These are phyloP conservation scores for Hemileia vastatrix DNA, from an alignment of 1,284 basidiomycete genomes.

Conservation along the genomic window DNA sequence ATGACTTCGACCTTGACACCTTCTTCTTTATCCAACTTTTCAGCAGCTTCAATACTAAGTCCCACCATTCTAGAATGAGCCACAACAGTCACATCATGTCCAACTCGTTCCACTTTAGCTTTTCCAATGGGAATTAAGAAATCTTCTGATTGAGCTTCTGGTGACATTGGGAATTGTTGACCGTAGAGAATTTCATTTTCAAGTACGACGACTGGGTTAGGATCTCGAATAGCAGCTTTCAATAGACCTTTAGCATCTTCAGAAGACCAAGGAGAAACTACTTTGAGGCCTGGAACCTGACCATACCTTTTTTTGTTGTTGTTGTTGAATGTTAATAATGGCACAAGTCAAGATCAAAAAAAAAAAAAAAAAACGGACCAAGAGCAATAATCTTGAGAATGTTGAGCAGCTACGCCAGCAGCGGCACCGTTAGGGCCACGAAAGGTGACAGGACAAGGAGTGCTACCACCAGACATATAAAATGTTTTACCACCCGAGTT, in stretches of 20 bases:
- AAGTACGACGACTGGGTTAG: conserved; percentile 95
- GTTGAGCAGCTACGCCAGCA: conserved; percentile 78
- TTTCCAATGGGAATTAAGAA: conserved; percentile 91
- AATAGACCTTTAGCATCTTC: conserved; percentile 97
- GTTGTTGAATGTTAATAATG: too few species aligned
- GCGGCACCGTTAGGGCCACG: conserved; percentile 99
- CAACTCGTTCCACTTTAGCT: conserved; percentile 87
- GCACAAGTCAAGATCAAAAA: background rate
- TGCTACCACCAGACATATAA: conserved; percentile 99
- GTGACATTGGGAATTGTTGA: conserved; percentile 86
- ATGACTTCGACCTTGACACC: conserved; percentile 97
- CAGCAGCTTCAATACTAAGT: conserved; percentile 83
- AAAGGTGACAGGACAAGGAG: conserved; percentile 96
- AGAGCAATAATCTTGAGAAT: conserved; percentile 49
- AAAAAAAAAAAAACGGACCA: conserved; percentile 25
- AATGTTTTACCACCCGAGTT: conserved; percentile 99
- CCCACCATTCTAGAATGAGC: conserved; percentile 96
- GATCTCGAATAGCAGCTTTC: conserved; percentile 96
- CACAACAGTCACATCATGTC: conserved; percentile 87
- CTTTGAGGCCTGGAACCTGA: conserved; percentile 90
- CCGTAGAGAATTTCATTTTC: conserved; percentile 99
- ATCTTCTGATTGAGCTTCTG: conserved; percentile 88
- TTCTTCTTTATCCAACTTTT: conserved; percentile 76
- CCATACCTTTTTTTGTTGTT: conserved; percentile 94
- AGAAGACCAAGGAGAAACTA: conserved; percentile 90